phyloP scores from a whole-genome alignment of 129 eudicot genomes.

The Escallonia herrerae region DNA sequence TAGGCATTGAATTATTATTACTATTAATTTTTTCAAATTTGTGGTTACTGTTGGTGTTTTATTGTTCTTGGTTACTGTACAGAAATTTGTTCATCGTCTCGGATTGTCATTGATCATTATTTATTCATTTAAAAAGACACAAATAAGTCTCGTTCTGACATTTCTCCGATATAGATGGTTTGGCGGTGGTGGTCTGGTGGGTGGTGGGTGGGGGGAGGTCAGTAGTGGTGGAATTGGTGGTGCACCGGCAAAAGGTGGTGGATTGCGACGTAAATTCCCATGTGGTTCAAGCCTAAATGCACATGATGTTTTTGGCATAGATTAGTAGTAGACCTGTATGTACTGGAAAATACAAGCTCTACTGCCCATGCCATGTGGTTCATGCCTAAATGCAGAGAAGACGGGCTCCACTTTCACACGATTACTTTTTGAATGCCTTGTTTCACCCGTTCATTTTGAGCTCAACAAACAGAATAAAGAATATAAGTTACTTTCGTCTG shows the following conservation, averaged over 20 bases:
- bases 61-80: too few relatives aligned
- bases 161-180: constrained; percentile 5
- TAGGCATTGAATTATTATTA: constrained; percentile 1
- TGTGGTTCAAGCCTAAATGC: constrained; percentile 18
- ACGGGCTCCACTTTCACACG: too few relatives aligned
- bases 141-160: neutral
- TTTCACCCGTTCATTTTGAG: too few relatives aligned
- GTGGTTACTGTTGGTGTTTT: neutral
- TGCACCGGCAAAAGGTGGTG: neutral
- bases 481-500: too few relatives aligned
- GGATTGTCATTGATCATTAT: neutral
- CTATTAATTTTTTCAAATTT: neutral
- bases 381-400: too few relatives aligned
- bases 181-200: constrained; percentile 3
- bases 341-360: too few relatives aligned
- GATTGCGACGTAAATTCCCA: constrained; percentile 10
- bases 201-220: neutral
- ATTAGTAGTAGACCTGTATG: too few relatives aligned
- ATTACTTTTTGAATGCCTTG: too few relatives aligned
- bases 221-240: constrained; percentile 3
- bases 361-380: too few relatives aligned
- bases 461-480: too few relatives aligned
- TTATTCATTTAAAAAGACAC: too few relatives aligned
- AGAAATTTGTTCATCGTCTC: neutral
- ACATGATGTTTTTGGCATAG: too few relatives aligned